phyloP scores from a whole-genome alignment of 169 alveolate genomes.

The Cryptosporidium felis region DNA sequence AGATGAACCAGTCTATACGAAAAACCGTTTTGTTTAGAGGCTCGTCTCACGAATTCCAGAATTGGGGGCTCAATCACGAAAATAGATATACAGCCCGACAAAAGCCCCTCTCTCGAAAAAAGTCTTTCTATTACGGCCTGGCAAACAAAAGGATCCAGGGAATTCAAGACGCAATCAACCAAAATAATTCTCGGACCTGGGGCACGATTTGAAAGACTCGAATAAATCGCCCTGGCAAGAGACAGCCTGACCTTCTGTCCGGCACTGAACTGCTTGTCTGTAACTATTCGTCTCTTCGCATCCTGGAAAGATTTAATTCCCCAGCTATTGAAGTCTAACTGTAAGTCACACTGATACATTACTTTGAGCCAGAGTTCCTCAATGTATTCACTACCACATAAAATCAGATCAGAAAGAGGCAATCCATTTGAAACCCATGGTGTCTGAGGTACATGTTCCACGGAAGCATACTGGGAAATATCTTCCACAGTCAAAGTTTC shows the following conservation, averaged over 20 bases:
- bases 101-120: conserved; percentile 12
- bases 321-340: conserved; percentile 35
- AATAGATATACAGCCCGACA: background rate
- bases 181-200: conserved; percentile 5
- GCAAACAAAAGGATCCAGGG: conserved; percentile 64
- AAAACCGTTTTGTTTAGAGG: background rate
- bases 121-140: conserved; percentile 25
- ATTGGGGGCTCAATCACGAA: conserved; percentile 57
- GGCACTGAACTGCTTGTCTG: conserved; percentile 56
- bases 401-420: conserved; percentile 20
- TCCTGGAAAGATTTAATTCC: conserved; percentile 35
- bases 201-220: background rate
- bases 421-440: conserved; percentile 49
- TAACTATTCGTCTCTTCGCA: conserved; percentile 5
- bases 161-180: conserved; percentile 30
- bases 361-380: conserved; percentile 17
- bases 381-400: conserved; percentile 19
- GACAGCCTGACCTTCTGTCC: conserved; percentile 64
- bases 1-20: background rate
- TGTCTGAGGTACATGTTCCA: conserved; percentile 31
- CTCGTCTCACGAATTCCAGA: background rate
- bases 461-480: background rate
- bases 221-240: conserved; percentile 52
- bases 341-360: conserved; percentile 37
- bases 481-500: background rate